Evolutionary conservation across 768 basidiomycete genomes (phyloP).

Genomic region (Leccinum barrowsii): DNA sequence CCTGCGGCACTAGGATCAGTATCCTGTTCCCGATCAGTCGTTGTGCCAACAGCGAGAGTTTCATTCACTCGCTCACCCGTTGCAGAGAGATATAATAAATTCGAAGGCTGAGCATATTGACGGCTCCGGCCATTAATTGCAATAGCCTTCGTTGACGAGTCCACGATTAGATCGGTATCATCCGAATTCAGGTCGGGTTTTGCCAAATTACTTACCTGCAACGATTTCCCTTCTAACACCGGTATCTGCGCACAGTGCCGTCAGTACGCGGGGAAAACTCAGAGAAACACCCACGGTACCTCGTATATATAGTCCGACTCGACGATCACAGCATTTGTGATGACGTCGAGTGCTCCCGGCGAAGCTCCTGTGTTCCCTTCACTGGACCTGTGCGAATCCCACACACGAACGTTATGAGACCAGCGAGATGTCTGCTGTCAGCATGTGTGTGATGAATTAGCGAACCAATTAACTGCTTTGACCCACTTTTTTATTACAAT

Average conservation of each 20-base stretch:
- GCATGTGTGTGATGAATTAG: constrained; percentile 42
- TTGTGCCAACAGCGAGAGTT: background rate
- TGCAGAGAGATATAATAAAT: background rate
- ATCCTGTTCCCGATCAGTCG: background rate
- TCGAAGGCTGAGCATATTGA: background rate
- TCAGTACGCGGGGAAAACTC: background rate
- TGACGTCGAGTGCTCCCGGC: constrained; percentile 52
- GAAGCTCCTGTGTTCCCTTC: background rate
- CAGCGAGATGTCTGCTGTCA: constrained; percentile 7
- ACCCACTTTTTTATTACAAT: constrained; percentile 71
- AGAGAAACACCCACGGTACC: background rate
- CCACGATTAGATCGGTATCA: background rate
- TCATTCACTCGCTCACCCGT: background rate
- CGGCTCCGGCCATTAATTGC: background rate
- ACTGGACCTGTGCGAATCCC: background rate
- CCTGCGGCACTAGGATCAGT: background rate
- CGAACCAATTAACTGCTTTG: constrained; percentile 72
- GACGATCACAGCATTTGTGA: constrained; percentile 91
- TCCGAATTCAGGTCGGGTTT: background rate
- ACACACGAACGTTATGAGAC: background rate
- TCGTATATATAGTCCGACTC: constrained; percentile 54
- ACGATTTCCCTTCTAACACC: background rate
- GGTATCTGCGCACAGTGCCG: background rate
- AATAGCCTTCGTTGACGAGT: background rate
- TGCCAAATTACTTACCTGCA: background rate